phyloP scores from a whole-genome alignment of 192 early-diverging fungal genomes.

The Entrophospora sp. region DNA sequence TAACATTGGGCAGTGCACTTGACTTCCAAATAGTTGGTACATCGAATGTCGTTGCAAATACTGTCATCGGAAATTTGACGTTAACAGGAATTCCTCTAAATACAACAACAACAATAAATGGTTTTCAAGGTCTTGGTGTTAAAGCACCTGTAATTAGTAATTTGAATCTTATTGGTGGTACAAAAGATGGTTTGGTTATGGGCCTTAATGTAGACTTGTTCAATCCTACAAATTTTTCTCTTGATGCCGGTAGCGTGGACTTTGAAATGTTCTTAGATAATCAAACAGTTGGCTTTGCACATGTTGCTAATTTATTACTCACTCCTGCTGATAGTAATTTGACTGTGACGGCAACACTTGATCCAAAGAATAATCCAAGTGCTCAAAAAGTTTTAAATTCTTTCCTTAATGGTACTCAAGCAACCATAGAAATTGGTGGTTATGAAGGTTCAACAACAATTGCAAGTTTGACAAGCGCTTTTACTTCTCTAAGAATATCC shows the following conservation, averaged over 20 bases:
- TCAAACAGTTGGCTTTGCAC: slow-evolving; percentile 37
- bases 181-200: slow-evolving; percentile 26
- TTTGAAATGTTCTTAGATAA: slow-evolving; percentile 37
- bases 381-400: slow-evolving; percentile 40
- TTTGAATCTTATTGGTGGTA: slow-evolving; percentile 37
- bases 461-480: slow-evolving; percentile 36
- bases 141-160: slow-evolving; percentile 31
- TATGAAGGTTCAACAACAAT: slow-evolving; percentile 36
- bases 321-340: slow-evolving; percentile 35
- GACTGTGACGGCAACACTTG: slow-evolving; percentile 36
- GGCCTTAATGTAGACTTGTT: slow-evolving; percentile 32
- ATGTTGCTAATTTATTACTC: slow-evolving; percentile 36
- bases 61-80: slow-evolving; percentile 37
- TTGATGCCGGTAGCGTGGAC: slow-evolving; percentile 40
- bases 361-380: slow-evolving; percentile 32
- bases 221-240: slow-evolving; percentile 39
- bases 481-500: slow-evolving; percentile 31
- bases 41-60: slow-evolving; percentile 33
- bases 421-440: slow-evolving; percentile 33
- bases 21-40: slow-evolving; percentile 31
- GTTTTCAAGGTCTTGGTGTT: slow-evolving; percentile 38
- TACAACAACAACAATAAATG: slow-evolving; percentile 30
- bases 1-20: slow-evolving; percentile 29
- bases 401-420: slow-evolving; percentile 40
- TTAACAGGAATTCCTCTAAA: slow-evolving; percentile 38